Evolutionary conservation across 176 grass and related monocot species (phyloP).

Genomic region (Cocos nucifera): DNA sequence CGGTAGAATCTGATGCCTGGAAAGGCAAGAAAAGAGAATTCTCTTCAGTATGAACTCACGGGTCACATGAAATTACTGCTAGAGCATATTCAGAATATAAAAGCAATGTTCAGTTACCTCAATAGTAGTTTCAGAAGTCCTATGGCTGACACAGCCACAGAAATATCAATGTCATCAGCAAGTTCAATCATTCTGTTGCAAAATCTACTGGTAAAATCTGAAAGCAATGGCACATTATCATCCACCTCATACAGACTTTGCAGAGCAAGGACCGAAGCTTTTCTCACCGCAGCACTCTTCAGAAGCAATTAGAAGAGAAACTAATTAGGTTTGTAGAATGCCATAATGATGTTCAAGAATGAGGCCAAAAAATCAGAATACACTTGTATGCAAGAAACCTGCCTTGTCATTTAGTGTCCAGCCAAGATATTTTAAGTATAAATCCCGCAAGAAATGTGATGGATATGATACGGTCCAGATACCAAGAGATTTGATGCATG

Average conservation of each 20-base stretch:
- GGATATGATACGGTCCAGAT: conserved; percentile 89
- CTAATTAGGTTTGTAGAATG: conserved; percentile 8
- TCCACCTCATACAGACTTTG: conserved; percentile 87
- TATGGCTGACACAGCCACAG: conserved; percentile 94
- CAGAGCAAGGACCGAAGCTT: conserved; percentile 71
- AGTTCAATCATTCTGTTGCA: conserved; percentile 92
- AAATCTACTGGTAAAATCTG: conserved; percentile 89
- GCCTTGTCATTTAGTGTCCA: conserved; percentile 99
- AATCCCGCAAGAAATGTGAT: conserved; percentile 92
- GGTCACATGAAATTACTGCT: not conserved
- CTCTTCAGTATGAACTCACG: not conserved
- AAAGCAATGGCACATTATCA: conserved; percentile 78
- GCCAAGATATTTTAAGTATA: conserved; percentile 96
- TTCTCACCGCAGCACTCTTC: conserved; percentile 88
- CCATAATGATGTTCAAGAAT: conserved; percentile 6
- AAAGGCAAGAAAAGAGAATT: conserved; percentile 8
- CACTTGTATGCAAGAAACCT: conserved; percentile 8
- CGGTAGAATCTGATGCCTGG: conserved; percentile 94
- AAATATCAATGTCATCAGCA: conserved; percentile 97
- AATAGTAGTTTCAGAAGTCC: conserved; percentile 87
- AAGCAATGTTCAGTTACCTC: conserved; percentile 38
- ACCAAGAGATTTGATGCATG: conserved; percentile 86
- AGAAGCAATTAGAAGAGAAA: conserved; percentile 20
- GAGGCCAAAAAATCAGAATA: no score
- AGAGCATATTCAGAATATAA: not conserved